Conservation (phyloP, 1,284 basidiomycete species). For the Trametes pubescens region DNA sequence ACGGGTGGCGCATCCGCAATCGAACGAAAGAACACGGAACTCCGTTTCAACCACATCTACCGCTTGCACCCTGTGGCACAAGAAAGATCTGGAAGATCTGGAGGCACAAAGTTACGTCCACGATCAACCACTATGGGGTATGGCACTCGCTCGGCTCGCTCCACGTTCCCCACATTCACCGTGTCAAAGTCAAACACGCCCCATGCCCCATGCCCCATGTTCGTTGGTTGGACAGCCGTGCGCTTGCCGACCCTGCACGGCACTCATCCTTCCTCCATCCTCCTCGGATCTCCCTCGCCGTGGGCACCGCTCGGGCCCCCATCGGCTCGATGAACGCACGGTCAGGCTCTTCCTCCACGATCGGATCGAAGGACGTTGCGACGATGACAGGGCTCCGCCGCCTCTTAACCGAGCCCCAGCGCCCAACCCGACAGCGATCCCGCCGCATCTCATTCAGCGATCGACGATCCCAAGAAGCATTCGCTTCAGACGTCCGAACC, state of each 20-base stretch:
- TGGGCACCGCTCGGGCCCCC: neutral
- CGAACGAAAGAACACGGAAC: too few species aligned
- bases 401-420: constrained; percentile 13
- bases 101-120: too few species aligned
- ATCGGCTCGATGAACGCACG: neutral
- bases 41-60: too few species aligned
- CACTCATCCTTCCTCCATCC: neutral
- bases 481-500: neutral
- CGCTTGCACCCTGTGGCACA: too few species aligned
- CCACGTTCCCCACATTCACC: neutral
- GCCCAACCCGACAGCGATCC: constrained; percentile 13
- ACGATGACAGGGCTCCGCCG: neutral
- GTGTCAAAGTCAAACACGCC: neutral
- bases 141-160: neutral
- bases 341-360: neutral
- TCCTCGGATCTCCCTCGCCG: neutral
- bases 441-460: constrained; percentile 17
- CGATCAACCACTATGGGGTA: too few species aligned
- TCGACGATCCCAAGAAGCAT: constrained; percentile 21
- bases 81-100: too few species aligned
- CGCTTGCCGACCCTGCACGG: neutral
- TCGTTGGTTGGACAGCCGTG: neutral
- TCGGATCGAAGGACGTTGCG: constrained; percentile 1
- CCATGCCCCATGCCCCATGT: neutral
- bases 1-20: too few species aligned